These are phyloP conservation scores for Malassezia sp. DNA, from an alignment of 1,284 basidiomycete genomes.

Conservation along the genomic window DNA sequence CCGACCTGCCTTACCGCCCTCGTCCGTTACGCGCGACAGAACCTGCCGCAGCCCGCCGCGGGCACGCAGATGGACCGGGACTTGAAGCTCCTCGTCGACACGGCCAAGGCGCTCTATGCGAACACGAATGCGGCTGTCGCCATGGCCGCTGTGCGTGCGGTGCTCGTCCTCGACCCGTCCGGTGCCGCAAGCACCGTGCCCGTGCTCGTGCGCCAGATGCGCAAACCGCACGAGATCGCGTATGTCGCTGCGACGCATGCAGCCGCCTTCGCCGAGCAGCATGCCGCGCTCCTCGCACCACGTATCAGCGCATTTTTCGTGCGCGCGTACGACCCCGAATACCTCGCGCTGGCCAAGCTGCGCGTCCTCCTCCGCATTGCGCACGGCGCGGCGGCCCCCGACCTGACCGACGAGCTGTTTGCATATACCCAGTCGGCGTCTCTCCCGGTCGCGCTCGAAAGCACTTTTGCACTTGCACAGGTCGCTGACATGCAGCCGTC, in stretches of 20 bases:
- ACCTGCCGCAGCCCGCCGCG: conserved; percentile 48
- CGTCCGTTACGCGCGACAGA: conserved; percentile 63
- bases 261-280: conserved; percentile 13
- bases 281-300: conserved; percentile 19
- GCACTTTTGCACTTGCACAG: conserved; percentile 21
- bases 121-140: conserved; percentile 33
- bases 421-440: conserved; percentile 20
- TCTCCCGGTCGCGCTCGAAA: conserved; percentile 19
- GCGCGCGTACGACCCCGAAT: conserved; percentile 25
- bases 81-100: conserved; percentile 29
- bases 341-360: conserved; percentile 29
- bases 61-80: conserved; percentile 23
- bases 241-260: conserved; percentile 26
- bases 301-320: conserved; percentile 23
- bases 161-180: conserved; percentile 17
- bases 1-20: conserved; percentile 67
- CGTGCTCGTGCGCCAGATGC: conserved; percentile 25
- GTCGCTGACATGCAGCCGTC: conserved; percentile 15
- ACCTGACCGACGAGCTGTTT: conserved; percentile 20
- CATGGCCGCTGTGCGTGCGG: conserved; percentile 19
- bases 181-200: conserved; percentile 13
- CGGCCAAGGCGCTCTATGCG: conserved; percentile 22
- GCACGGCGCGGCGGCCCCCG: conserved; percentile 9
- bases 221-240: conserved; percentile 21
- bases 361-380: conserved; percentile 23